Base-by-base conservation (phyloP, 257 asterid species). In the Solanum paucissectum region DNA sequence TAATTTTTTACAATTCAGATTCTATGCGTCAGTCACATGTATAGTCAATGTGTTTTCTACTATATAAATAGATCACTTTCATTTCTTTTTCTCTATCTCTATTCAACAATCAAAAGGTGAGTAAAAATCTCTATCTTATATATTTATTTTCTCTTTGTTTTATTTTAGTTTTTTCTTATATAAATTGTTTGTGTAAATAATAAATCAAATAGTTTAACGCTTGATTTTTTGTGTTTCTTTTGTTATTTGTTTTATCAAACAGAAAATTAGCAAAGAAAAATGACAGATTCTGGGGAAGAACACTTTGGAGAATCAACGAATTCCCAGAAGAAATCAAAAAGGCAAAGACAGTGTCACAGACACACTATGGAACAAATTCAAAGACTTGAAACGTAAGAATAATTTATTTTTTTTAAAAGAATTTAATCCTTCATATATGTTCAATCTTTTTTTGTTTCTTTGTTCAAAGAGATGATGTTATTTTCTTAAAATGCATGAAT, bases 331-430 rank as follows among this genome's bases (percentile, higher is more conserved):
- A 92, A 92, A 81, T 16, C 44, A 81, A 81, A 10, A 32, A 82
- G 5, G 21, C 91, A 91, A 90, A 93, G 89, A 89, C 92, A 86
- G 9, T 92, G 86, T 25, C 95, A 93, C 79, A 94, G 98, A 42
- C 98, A 93, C 87, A 88, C 95, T 14, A 34, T 91, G 7, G 92
- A 93, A 81, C 98, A 95, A 84, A 94, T 95, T 86, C 94, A 90
- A 62, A 91, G 88, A 34, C 98, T 95, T 18, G 96, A 95, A 93
- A 93, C 89, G 98, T 95, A 95, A 38, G 88, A 44, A 74, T 60
- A n/a, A 25, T 32, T 86, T 88, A 72, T 84, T 85, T 72, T 33
- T 81, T 37, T 2, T 37, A 25, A 62, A 49, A 29, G 37, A 87
- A 72, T 0, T 29, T 33, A 18, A 13, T n/a, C n/a, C 37, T 68